Percentiles rank a stretch among this genome's conserved stretches.
Evolutionary conservation across 306 rosid species (phyloP).

Genomic region (Leucaena leucocephala): DNA sequence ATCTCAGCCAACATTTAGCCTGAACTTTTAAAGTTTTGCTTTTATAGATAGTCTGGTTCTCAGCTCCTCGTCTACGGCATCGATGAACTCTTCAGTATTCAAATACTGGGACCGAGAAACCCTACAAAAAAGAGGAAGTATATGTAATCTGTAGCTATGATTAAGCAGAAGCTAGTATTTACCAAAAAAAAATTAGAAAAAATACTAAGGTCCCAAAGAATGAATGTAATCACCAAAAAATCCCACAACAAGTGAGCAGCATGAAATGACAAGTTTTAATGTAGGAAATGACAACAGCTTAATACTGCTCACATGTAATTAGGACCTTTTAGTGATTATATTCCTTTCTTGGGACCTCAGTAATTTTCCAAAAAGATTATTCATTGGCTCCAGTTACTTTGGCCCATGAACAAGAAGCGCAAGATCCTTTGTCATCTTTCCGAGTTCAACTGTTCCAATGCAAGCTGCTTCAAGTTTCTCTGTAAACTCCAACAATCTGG

Average conservation of each 20-base stretch:
- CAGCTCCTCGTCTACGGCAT: constrained; percentile 76
- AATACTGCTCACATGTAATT: too few species aligned
- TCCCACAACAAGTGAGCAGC: too few species aligned
- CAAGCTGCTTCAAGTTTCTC: constrained; percentile 89
- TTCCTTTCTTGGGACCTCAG: too few species aligned
- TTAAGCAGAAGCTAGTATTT: constrained; percentile 5
- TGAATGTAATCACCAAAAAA: too few species aligned
- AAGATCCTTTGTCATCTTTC: constrained; percentile 99
- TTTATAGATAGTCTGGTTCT: constrained; percentile 46
- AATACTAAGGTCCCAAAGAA: too few species aligned
- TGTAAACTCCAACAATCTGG: constrained; percentile 64
- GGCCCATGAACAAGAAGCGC: constrained; percentile 88
- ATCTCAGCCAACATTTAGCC: constrained; percentile 24
- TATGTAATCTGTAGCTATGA: constrained; percentile 4
- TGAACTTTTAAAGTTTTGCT: constrained; percentile 44
- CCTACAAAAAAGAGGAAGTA: constrained; percentile 48
- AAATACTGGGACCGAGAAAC: constrained; percentile 73
- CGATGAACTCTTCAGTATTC: constrained; percentile 92
- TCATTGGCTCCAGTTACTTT: constrained; percentile 55
- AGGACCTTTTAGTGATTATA: too few species aligned
- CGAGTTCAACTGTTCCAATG: constrained; percentile 77
- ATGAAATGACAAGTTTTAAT: too few species aligned
- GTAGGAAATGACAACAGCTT: too few species aligned
- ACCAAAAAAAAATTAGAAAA: neutral
- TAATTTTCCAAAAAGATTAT: neutral